phyloP scores from a whole-genome alignment of 805 yeast species.

The Metschnikowia corniflorae region DNA sequence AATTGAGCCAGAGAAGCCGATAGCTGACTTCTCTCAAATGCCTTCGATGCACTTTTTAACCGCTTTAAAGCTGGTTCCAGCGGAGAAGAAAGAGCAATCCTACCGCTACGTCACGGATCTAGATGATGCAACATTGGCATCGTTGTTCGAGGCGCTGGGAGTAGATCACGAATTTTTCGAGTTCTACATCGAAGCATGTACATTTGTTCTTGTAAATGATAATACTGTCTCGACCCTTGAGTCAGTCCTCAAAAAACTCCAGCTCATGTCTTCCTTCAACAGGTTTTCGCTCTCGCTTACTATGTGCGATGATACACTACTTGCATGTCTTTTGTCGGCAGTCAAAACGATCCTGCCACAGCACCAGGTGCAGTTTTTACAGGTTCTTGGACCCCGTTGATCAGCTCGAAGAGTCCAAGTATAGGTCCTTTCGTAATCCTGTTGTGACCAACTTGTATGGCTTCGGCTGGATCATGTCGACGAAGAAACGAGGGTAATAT shows the following conservation, averaged over 20 bases:
- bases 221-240: slow-evolving; percentile 1
- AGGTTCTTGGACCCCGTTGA: slow-evolving; percentile 1
- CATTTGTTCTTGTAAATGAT: slow-evolving; percentile 9
- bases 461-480: slow-evolving; percentile 43
- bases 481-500: slow-evolving; percentile 33
- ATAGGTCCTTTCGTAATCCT: slow-evolving; percentile 30
- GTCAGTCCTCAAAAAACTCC: slow-evolving; percentile 9
- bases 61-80: slow-evolving; percentile 26
- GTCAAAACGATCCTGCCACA: slow-evolving; percentile 2
- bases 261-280: slow-evolving; percentile 11
- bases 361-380: background rate
- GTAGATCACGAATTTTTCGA: slow-evolving; percentile 47
- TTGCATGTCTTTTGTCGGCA: slow-evolving; percentile 6
- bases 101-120: slow-evolving; percentile 36
- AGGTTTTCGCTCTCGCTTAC: slow-evolving; percentile 34
- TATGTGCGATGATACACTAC: slow-evolving; percentile 27
- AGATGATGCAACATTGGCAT: slow-evolving; percentile 20
- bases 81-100: slow-evolving; percentile 24
- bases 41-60: slow-evolving; percentile 26
- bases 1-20: background rate
- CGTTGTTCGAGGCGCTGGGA: slow-evolving; percentile 41
- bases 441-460: slow-evolving; percentile 24
- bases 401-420: slow-evolving; percentile 4
- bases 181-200: slow-evolving; percentile 44
- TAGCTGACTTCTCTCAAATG: slow-evolving; percentile 15